Evolutionary conservation across 2,329 filamentous ascomycete genomes (phyloP).

Genomic region (Clonostachys solani): DNA sequence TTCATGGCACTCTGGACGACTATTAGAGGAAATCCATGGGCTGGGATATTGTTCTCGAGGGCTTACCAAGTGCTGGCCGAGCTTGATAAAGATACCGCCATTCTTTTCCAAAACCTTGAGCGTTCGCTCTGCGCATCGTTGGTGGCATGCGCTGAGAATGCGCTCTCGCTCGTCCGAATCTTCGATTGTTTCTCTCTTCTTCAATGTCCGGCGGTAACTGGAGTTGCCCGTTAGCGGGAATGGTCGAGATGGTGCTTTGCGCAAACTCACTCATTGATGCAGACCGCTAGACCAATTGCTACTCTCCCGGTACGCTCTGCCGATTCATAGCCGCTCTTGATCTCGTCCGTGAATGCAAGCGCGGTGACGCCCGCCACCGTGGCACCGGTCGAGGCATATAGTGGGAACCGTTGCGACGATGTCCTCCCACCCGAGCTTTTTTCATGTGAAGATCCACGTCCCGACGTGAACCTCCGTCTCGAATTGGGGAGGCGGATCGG

Average conservation of each 20-base stretch:
- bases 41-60: not conserved
- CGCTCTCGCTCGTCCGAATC: conserved; percentile 61
- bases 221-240: not conserved
- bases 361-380: conserved; percentile 41
- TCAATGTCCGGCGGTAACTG: conserved; percentile 86
- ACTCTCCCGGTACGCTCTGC: conserved; percentile 77
- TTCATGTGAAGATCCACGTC: conserved; percentile 12
- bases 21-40: conserved; percentile 13
- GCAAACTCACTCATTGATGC: conserved; percentile 75
- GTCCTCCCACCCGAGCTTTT: not conserved
- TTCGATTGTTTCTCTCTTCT: conserved; percentile 56
- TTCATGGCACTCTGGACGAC: conserved; percentile 78
- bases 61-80: conserved; percentile 82
- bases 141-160: conserved; percentile 79
- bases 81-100: conserved; percentile 96
- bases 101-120: conserved; percentile 88
- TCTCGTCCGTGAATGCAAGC: conserved; percentile 60
- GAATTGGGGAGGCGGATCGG: conserved; percentile 13
- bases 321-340: conserved; percentile 72
- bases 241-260: not conserved
- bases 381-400: conserved; percentile 47
- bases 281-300: conserved; percentile 66
- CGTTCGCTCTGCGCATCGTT: conserved; percentile 86
- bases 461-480: conserved; percentile 21
- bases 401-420: conserved; percentile 7